These are phyloP conservation scores for Parmales sp. DNA, from an alignment of 108 stramenopile genomes.

Conservation along the genomic window DNA sequence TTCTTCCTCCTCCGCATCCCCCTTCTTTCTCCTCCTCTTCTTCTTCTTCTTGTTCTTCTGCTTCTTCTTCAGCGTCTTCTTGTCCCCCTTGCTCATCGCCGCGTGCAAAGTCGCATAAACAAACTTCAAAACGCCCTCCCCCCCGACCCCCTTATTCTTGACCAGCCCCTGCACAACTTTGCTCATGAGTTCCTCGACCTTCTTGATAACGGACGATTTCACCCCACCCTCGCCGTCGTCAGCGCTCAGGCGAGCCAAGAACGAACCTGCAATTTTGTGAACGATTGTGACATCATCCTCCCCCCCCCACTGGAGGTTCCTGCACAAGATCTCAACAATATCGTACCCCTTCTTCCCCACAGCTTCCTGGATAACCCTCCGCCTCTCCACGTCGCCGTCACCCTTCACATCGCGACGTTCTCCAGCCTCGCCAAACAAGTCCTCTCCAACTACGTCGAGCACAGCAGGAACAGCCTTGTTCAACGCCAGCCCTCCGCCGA, in stretches of 20 bases:
- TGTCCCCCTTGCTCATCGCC: constrained; percentile 40
- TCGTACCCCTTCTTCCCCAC: constrained; percentile 66
- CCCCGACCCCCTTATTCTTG: constrained; percentile 66
- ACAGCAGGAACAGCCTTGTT: constrained; percentile 62
- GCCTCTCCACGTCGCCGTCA: constrained; percentile 50
- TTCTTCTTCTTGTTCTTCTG: constrained; percentile 18
- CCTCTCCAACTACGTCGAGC: constrained; percentile 72
- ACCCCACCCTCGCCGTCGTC: constrained; percentile 44
- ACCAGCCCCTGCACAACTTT: constrained; percentile 77
- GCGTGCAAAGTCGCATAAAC: constrained; percentile 59
- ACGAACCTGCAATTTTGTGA: constrained; percentile 30
- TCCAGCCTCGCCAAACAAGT: constrained; percentile 71
- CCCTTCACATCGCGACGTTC: constrained; percentile 72
- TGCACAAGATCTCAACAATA: constrained; percentile 62
- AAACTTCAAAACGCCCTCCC: constrained; percentile 59
- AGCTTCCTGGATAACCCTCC: constrained; percentile 75
- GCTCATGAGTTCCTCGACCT: constrained; percentile 67
- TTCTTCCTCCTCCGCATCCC: constrained; percentile 34
- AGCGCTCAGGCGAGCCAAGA: constrained; percentile 51
- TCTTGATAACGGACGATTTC: constrained; percentile 38
- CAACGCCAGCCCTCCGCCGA: constrained; percentile 17
- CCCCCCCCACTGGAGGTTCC: constrained; percentile 26
- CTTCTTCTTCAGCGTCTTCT: no score
- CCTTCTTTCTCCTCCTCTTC: constrained; percentile 41
- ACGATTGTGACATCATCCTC: constrained; percentile 20